Conservation (phyloP, 345 rosid genomes). For the Lumnitzera racemosa region DNA sequence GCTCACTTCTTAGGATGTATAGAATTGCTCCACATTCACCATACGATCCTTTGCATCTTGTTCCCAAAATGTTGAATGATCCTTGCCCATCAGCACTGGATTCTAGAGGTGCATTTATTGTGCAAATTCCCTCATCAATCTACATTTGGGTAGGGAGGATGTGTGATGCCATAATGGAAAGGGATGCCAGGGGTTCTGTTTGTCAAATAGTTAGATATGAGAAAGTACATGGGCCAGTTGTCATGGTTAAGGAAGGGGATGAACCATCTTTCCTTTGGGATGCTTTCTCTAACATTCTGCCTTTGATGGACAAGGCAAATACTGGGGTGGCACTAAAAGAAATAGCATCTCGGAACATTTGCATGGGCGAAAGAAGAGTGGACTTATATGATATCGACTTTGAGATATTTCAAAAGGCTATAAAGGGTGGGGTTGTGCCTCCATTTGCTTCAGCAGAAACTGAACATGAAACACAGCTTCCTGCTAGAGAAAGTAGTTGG, state of each 20-base stretch:
- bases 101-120: slow-evolving; percentile 95
- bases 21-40: slow-evolving; percentile 94
- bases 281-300: slow-evolving; percentile 65
- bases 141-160: slow-evolving; percentile 90
- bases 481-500: slow-evolving; percentile 96
- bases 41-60: slow-evolving; percentile 97
- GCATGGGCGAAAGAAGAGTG: slow-evolving; percentile 63
- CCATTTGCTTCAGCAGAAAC: slow-evolving; percentile 73
- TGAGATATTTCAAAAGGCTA: slow-evolving; percentile 83
- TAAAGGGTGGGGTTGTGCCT: slow-evolving; percentile 89
- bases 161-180: slow-evolving; percentile 85
- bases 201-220: slow-evolving; percentile 94
- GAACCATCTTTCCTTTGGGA: slow-evolving; percentile 87
- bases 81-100: slow-evolving; percentile 76
- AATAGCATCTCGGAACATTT: slow-evolving; percentile 29
- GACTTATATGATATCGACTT: slow-evolving; percentile 75
- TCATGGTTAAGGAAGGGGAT: slow-evolving; percentile 75
- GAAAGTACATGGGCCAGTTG: slow-evolving; percentile 66
- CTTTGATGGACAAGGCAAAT: slow-evolving; percentile 59
- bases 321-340: slow-evolving; percentile 20
- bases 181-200: slow-evolving; percentile 93
- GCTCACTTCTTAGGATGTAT: slow-evolving; percentile 86
- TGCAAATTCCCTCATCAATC: slow-evolving; percentile 77
- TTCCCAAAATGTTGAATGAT: slow-evolving; percentile 85
- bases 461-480: slow-evolving; percentile 87